phyloP scores from a whole-genome alignment of 306 rosid genomes.

The Canavalia gladiata region DNA sequence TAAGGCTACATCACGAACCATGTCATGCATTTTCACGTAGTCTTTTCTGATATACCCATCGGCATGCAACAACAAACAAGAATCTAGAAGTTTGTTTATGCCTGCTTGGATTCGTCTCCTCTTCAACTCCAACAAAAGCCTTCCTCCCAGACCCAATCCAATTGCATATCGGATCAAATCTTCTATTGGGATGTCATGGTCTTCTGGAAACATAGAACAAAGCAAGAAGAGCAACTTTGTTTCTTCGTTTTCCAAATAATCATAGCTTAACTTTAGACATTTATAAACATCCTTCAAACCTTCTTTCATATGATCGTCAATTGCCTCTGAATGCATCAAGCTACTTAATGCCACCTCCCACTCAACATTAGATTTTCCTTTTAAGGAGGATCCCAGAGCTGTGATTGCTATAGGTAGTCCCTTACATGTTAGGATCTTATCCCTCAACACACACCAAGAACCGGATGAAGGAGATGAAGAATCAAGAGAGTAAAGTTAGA shows the following conservation, averaged over 20 bases:
- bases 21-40: no score
- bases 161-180: constrained; percentile 20
- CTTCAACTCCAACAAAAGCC: not conserved
- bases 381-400: constrained; percentile 18
- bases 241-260: constrained; percentile 8
- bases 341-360: constrained; percentile 27
- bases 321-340: not conserved
- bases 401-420: constrained; percentile 29
- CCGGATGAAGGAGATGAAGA: no score
- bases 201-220: constrained; percentile 33
- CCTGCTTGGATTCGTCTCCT: not conserved
- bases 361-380: not conserved
- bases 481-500: no score
- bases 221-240: constrained; percentile 18
- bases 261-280: constrained; percentile 8
- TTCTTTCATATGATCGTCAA: not conserved
- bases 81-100: not conserved
- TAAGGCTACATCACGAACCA: not conserved
- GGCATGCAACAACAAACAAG: no score
- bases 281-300: not conserved
- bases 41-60: no score
- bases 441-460: no score
- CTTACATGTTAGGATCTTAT: no score
- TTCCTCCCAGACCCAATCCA: not conserved
- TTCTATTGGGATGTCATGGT: constrained; percentile 8